Base-by-base conservation (phyloP, 2,329 filamentous ascomycete species). In the Sporothrix sp. region DNA sequence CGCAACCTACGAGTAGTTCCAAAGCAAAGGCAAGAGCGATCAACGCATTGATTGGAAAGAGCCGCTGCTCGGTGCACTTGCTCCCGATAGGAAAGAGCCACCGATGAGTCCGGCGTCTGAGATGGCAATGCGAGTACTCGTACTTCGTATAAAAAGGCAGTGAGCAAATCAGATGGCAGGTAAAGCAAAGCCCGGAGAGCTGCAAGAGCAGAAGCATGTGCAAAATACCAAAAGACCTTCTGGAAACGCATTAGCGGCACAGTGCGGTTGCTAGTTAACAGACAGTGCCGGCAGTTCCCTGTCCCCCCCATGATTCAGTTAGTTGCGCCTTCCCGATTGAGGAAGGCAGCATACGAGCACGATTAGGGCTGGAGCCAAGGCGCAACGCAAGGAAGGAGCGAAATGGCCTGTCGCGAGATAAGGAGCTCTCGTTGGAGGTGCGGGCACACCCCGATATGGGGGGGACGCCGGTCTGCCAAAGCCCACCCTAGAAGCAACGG, bases 281-380 rank as follows among this genome's bases (percentile, higher is more conserved):
- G 7, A 23, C 39, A 13, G 38, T 30, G 21, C 13, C 23, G 48
- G 13, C 39, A 50, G 30, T 21, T 35, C 38, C 14, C 20, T 35
- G 18, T 4, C 40, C 7, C 28, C 9, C 2, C 13, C 39, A 7
- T 9, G 9, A 27, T 13, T 43, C 33, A 14, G 33, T 3, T 32
- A 32, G 18, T 50, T 23, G 42, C 49, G 49, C 49, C 49, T 51
- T 40, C 49, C 49, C n/a, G 14, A 32, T 46, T 40, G 39, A 30
- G 49, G 13, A 27, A 46, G 16, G 48, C n/a, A 46, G 8, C 42
- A 42, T 9, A 18, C 30, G 43, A 23, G 43, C 32, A 46, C 13
- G 27, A 35, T 13, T 18, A 16, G 42, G 28, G 42, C 14, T 7
- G 13, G 38, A 16, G 6, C 21, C 21, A 40, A 25, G 14, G 23